Evolutionary conservation across 2,329 filamentous ascomycete genomes (phyloP).

Genomic region (Aspergillus luchuensis): DNA sequence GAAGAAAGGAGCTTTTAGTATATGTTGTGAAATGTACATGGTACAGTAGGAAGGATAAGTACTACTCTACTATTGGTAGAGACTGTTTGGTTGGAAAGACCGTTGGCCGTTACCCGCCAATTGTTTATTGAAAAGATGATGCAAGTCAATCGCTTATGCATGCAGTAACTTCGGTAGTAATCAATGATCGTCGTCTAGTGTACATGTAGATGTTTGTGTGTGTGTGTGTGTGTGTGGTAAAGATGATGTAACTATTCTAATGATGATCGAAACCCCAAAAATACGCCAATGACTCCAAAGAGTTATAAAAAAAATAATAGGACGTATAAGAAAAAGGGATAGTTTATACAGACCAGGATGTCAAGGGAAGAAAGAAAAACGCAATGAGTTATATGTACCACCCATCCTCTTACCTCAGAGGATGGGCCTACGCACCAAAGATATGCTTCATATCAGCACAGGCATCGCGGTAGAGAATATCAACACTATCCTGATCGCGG

Average conservation of each 20-base stretch:
- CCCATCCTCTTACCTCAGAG: too few species aligned
- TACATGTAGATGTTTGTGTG: neutral
- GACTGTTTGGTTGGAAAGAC: too few species aligned
- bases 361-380: neutral
- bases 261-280: neutral
- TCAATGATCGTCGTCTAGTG: neutral
- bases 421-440: constrained; percentile 32
- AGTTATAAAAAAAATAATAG: neutral
- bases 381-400: too few species aligned
- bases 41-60: too few species aligned
- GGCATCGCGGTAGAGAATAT: constrained; percentile 47
- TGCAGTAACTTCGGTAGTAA: too few species aligned
- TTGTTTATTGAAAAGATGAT: neutral
- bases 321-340: neutral
- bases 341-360: neutral
- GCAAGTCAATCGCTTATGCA: neutral
- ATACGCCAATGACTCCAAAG: neutral
- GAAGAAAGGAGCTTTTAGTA: too few species aligned
- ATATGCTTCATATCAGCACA: constrained; percentile 48
- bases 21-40: too few species aligned
- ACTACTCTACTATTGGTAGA: too few species aligned
- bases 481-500: constrained; percentile 45
- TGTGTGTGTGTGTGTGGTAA: neutral
- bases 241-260: neutral
- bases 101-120: too few species aligned